Conservation (phyloP, 306 rosid species). For the Quercus dentata region DNA sequence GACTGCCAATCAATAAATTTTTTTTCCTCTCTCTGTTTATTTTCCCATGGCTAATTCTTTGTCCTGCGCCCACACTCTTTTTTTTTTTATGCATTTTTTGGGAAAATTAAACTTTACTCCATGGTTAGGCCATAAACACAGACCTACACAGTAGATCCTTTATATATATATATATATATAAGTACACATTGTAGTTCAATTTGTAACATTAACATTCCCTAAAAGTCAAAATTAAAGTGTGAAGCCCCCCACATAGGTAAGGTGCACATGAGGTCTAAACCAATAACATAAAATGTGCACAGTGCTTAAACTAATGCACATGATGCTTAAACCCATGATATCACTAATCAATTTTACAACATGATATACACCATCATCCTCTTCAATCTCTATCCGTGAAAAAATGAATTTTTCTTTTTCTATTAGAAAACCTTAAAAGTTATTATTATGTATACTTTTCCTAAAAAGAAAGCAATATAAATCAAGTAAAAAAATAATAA, state of each 20-base stretch:
- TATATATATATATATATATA: no score
- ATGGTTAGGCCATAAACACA: neutral
- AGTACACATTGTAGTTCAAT: neutral
- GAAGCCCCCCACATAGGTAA: neutral
- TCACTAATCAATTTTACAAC: neutral
- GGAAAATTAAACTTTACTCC: neutral
- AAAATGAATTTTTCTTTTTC: neutral
- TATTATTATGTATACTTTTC: neutral
- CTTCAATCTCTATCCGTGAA: neutral
- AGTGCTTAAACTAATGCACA: no score
- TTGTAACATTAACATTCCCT: neutral
- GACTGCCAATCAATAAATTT: no score
- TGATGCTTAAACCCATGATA: neutral
- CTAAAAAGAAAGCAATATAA: neutral
- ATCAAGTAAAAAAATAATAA: neutral
- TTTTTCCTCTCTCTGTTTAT: no score
- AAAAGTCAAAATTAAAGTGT: neutral
- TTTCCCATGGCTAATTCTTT: no score
- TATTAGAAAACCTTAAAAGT: neutral
- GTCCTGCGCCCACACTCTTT: neutral
- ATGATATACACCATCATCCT: neutral
- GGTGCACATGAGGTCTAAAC: no score
- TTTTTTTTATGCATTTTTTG: neutral
- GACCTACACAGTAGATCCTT: no score
- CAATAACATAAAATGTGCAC: no score